Conservation (phyloP, 352 stramenopile genomes). For the Elongisporangium anandrum region DNA sequence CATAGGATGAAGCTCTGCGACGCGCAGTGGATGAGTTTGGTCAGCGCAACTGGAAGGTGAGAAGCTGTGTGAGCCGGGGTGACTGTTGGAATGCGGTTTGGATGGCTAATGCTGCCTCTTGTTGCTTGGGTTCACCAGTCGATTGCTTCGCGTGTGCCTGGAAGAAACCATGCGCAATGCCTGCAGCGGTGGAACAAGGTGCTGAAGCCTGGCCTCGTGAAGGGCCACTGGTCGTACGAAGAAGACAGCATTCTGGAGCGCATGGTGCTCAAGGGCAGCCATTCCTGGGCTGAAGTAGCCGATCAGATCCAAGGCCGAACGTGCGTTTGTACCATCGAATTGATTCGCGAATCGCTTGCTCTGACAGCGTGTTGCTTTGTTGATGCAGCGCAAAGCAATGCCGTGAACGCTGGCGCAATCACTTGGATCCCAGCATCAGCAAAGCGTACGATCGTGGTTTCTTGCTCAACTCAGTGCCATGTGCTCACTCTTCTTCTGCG, state of each 20-base stretch:
- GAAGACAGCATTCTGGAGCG: slow-evolving; percentile 87
- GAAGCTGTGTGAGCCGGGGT: neutral
- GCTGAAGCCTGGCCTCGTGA: slow-evolving; percentile 88
- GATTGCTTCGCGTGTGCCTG: slow-evolving; percentile 55
- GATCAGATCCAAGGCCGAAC: slow-evolving; percentile 56
- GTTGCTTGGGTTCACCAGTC: slow-evolving; percentile 17
- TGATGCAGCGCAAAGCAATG: slow-evolving; percentile 90
- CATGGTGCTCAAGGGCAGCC: slow-evolving; percentile 70
- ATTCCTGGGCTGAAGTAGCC: slow-evolving; percentile 66
- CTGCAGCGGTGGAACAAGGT: slow-evolving; percentile 85
- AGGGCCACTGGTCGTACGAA: slow-evolving; percentile 90
- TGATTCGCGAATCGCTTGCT: slow-evolving; percentile 1
- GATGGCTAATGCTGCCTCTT: slow-evolving; percentile 1
- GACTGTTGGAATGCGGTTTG: neutral
- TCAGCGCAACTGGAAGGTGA: slow-evolving; percentile 82
- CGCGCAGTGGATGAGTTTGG: slow-evolving; percentile 71
- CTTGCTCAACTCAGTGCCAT: too few species aligned
- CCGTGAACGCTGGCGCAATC: slow-evolving; percentile 94
- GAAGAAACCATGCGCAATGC: slow-evolving; percentile 69
- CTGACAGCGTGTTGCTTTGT: slow-evolving; percentile 23
- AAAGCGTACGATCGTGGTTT: slow-evolving; percentile 65
- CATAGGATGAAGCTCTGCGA: slow-evolving; percentile 69
- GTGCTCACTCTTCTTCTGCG: slow-evolving; percentile 3
- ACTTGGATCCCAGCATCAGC: slow-evolving; percentile 93
- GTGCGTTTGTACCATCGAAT: slow-evolving; percentile 14